Evolutionary conservation across 1,139 yeast species (phyloP), one percentile per base, ranked within the genome.

Genomic region (Lodderomyces pseudojiufengensis): DNA sequence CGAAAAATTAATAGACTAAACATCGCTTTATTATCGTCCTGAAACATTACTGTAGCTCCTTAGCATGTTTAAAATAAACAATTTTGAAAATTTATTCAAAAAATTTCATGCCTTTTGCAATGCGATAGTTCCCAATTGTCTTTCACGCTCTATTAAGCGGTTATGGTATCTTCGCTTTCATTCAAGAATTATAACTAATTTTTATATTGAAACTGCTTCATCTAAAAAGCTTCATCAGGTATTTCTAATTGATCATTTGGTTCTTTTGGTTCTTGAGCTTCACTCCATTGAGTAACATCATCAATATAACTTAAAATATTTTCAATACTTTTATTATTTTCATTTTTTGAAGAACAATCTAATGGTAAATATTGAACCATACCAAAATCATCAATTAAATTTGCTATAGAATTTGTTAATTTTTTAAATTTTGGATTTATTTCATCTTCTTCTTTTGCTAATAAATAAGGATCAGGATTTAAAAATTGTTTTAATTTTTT

Each of bases 261-360:
- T 55, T 90, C 97, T 56, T 90, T 90, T 14, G 97, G 97, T 58
- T 92, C 99, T 59, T 92, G 98, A 5, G 80, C 69, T 55, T 94
- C 99, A 20, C 88, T 80, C 98, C 98, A 92, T 55, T 92, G 99
- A 0, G 98, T 92, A 15, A 92, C 86, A 57, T 92, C 98, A 55
- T 92, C 99, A 27, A 94, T 84, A 57, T 88, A 88, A 53, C 95
- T 84, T 48, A 94, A 67, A 36, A 92, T 92, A 0, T 92, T 83
- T 7, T 83, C 78, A 13, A 92, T 83, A 32, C 88, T 76, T 34
- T 82, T 90, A 40, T 73, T 71, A 29, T 88, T 83, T 54, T 84
- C 82, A n/a, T n/a, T n/a, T n/a, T n/a, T n/a, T n/a, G n/a, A n/a
- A 31, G 80, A 73, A 32, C 96, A 82, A 52, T 87, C 94, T 45